Percentiles rank a stretch among this genome's conserved stretches.
These are phyloP conservation scores for Lithocarpus polystachyus DNA, from an alignment of 306 rosid species.

Conservation along the genomic window DNA sequence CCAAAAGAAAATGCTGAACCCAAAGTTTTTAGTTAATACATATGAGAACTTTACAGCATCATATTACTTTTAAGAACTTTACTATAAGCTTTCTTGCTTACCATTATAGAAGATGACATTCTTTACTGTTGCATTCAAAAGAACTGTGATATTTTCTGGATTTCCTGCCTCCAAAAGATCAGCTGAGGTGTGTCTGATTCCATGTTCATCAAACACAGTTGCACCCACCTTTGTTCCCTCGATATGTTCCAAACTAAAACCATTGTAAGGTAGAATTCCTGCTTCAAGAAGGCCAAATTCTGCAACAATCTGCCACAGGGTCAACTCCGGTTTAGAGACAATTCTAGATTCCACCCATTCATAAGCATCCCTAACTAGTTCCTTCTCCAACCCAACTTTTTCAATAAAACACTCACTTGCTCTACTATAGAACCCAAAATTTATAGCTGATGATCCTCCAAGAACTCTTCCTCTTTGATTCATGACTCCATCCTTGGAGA, in stretches of 20 bases:
- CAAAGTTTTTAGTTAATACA: not conserved
- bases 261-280: slow-evolving; percentile 71
- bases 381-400: slow-evolving; percentile 57
- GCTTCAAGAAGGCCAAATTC: slow-evolving; percentile 73
- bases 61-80: not conserved
- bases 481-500: slow-evolving; percentile 52
- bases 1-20: not conserved
- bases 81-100: slow-evolving; percentile 20
- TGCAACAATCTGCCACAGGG: slow-evolving; percentile 63
- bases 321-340: slow-evolving; percentile 48
- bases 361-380: slow-evolving; percentile 51
- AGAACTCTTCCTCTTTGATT: slow-evolving; percentile 78
- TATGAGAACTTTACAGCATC: not conserved
- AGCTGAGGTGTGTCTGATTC: slow-evolving; percentile 62
- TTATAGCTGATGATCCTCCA: slow-evolving; percentile 77
- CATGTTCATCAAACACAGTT: slow-evolving; percentile 55
- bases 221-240: slow-evolving; percentile 74
- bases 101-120: slow-evolving; percentile 52
- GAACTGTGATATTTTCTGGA: slow-evolving; percentile 46
- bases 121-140: slow-evolving; percentile 68
- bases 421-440: slow-evolving; percentile 73
- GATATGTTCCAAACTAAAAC: slow-evolving; percentile 62
- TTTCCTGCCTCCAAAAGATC: slow-evolving; percentile 63
- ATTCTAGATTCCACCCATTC: slow-evolving; percentile 75
- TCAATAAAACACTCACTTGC: slow-evolving; percentile 57